Conservation (phyloP, 768 basidiomycete genomes). For the Tricholoma flavovirens region DNA sequence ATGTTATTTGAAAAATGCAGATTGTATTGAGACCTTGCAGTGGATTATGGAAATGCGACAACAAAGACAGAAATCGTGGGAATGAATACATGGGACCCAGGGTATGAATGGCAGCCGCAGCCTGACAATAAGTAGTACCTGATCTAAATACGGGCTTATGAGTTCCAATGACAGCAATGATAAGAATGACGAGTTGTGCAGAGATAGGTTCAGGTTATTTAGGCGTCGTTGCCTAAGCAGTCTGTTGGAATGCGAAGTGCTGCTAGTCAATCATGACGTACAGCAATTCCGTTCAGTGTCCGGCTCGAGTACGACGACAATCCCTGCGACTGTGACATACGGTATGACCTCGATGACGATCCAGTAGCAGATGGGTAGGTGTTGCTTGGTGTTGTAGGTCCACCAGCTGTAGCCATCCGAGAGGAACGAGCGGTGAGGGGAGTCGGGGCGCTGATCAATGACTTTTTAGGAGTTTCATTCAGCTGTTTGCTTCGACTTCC, state of each 20-base stretch:
- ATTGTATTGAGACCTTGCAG: constrained; percentile 31
- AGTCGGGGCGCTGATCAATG: constrained; percentile 83
- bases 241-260: constrained; percentile 7
- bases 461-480: constrained; percentile 79
- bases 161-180: constrained; percentile 17
- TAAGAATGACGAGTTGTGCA: constrained; percentile 5
- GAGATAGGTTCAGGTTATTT: constrained; percentile 29
- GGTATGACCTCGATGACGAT: constrained; percentile 59
- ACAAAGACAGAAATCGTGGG: constrained; percentile 24
- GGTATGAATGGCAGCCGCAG: constrained; percentile 43
- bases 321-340: constrained; percentile 63
- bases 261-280: constrained; percentile 31
- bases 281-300: constrained; percentile 64
- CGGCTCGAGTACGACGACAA: constrained; percentile 72
- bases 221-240: constrained; percentile 32
- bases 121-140: constrained; percentile 22
- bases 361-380: constrained; percentile 53
- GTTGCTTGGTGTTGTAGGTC: constrained; percentile 53
- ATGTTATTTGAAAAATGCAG: background rate
- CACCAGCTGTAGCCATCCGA: constrained; percentile 46
- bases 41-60: constrained; percentile 29
- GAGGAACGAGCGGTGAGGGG: constrained; percentile 76
- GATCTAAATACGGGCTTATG: constrained; percentile 15
- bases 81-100: constrained; percentile 30
- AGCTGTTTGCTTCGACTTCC: constrained; percentile 48